These are phyloP conservation scores for Guillardia theta DNA, from an alignment of 78 protist genomes.

Conservation along the genomic window DNA sequence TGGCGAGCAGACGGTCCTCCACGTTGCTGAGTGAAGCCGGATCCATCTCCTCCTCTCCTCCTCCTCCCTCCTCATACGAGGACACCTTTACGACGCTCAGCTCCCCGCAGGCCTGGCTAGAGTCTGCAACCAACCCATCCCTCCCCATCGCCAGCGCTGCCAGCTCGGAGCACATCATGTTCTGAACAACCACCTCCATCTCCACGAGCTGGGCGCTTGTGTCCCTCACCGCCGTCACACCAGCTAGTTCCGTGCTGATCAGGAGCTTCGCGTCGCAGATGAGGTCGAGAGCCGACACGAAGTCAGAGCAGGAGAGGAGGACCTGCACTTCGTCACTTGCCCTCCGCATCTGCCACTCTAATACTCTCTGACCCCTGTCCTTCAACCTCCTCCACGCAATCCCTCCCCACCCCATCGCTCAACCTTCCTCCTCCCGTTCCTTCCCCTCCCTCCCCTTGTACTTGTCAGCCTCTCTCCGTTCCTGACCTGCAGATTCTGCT, in stretches of 20 bases:
- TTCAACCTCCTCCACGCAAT: no score
- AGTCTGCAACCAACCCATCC: neutral
- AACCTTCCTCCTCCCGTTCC: no score
- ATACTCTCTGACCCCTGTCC: no score
- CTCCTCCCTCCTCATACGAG: neutral
- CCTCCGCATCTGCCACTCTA: no score
- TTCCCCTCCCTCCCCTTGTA: no score
- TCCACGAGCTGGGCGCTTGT: neutral
- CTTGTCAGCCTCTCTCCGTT: no score
- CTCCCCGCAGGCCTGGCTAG: neutral
- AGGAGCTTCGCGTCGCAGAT: neutral
- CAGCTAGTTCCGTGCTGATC: neutral
- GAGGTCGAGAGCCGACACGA: neutral
- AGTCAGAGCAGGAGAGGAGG: conserved; percentile 3
- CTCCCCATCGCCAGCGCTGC: neutral
- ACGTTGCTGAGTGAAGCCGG: neutral
- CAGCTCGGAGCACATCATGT: neutral
- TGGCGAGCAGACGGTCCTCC: neutral
- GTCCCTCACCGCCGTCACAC: neutral
- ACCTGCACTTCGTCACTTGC: no score
- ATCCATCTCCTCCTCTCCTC: neutral
- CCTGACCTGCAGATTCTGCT: conserved; percentile 11
- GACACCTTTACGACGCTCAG: neutral
- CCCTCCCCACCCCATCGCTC: no score
- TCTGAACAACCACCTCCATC: neutral